Evolutionary conservation across 768 basidiomycete species (phyloP), one percentile per base, ranked within the genome.

Genomic region (Sutorius australiensis): DNA sequence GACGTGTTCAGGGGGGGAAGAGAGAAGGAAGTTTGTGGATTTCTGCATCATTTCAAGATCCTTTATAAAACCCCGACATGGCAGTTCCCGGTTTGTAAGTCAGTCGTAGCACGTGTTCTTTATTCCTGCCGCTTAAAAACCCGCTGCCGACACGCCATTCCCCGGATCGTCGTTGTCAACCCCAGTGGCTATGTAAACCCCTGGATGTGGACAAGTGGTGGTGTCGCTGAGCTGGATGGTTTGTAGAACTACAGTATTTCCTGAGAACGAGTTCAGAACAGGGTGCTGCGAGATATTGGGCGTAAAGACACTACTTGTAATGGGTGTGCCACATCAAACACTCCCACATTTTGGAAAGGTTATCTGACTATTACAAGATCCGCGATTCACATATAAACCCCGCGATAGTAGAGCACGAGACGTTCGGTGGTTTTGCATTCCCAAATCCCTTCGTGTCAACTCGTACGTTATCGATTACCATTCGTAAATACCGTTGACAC

Each of bases 21-120:
- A 39, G 46, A n/a, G 34, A 28, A 19, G 30, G 13, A 21, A 24
- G 34, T 2, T 24, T 24, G 19, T 39, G 39, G 2, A 40, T 36
- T 10, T 2, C 9, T 19, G 2, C 24, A 10, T 47, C 46, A 17
- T 3, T 11, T 1, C 37, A 13, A n/a, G 43, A 28, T 36, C 37
- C 9, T 52, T 55, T 66, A 61, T 67, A 61, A 41, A 67, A 51
- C 65, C 62, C 64, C 65, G 62, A 64, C 64, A 48, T 48, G 64
- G 64, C 39, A 67, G 57, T 38, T 61, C 47, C 64, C 64, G 64
- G 54, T 46, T 50, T 41, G 42, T 46, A 37, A 53, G 42, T 61
- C 46, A 36, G 14, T 60, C 34, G 6, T 50, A 53, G 48, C 64
- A 66, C 64, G 61, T 64, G 63, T 40, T 12, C 45, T 3, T 6